These are phyloP conservation scores for Solanum ossicruentum DNA, from an alignment of 257 asterid species.

Conservation along the genomic window DNA sequence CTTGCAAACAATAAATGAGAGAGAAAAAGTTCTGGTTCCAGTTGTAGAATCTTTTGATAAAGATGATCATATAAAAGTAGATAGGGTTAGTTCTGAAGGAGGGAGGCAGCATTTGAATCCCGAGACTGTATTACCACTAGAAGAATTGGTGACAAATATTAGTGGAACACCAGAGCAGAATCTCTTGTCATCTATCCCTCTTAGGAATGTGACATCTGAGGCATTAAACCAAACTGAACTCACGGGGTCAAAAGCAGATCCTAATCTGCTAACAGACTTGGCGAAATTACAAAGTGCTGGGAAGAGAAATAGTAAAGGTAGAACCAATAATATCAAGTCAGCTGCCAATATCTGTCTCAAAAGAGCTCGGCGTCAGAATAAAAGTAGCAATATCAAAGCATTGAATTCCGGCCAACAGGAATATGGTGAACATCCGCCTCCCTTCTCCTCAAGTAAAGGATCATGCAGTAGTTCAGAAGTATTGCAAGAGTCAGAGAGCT, in stretches of 20 bases:
- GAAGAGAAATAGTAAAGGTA: slow-evolving; percentile 47
- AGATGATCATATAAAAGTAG: slow-evolving; percentile 21
- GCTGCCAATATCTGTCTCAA: slow-evolving; percentile 5
- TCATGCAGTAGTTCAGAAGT: slow-evolving; percentile 8
- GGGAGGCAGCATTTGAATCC: slow-evolving; percentile 16
- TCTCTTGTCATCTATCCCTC: slow-evolving; percentile 15
- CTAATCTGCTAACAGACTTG: slow-evolving; percentile 19
- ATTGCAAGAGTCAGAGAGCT: slow-evolving; percentile 11
- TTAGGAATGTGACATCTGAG: slow-evolving; percentile 18
- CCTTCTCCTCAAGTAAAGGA: neutral
- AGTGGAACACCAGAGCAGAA: slow-evolving; percentile 42
- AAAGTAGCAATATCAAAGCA: slow-evolving; percentile 10
- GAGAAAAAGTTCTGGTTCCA: slow-evolving; percentile 12
- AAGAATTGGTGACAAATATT: slow-evolving; percentile 42
- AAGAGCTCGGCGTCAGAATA: slow-evolving; percentile 15
- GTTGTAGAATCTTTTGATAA: slow-evolving; percentile 21
- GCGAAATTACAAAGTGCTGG: slow-evolving; percentile 29
- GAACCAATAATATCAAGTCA: slow-evolving; percentile 13
- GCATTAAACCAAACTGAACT: slow-evolving; percentile 13
- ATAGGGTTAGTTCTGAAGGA: slow-evolving; percentile 10
- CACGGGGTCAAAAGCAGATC: slow-evolving; percentile 19
- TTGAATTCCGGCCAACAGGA: slow-evolving; percentile 2
- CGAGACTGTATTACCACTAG: neutral
- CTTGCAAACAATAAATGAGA: slow-evolving; percentile 7
- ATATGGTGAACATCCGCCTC: neutral